Evolutionary conservation across 2,329 filamentous ascomycete species (phyloP).

Genomic region (Dactylellina haptotyla): DNA sequence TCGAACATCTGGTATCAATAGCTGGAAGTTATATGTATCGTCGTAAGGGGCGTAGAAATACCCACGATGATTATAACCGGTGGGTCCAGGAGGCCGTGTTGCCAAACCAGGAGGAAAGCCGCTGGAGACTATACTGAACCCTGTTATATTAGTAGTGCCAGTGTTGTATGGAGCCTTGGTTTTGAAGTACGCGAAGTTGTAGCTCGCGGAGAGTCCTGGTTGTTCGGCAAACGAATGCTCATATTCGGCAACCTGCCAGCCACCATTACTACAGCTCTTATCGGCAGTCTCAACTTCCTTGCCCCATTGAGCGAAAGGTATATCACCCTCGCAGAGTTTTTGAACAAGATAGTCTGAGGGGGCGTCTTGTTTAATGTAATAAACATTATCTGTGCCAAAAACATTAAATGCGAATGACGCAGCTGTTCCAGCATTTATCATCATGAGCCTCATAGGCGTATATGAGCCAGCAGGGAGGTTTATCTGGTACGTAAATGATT

Average conservation of each 20-base stretch:
- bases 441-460: too few species aligned
- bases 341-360: neutral
- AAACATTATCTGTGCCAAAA: neutral
- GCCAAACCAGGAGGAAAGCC: neutral
- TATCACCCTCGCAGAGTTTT: neutral
- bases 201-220: neutral
- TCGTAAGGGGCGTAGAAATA: constrained; percentile 46
- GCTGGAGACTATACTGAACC: neutral
- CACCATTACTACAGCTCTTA: neutral
- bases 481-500: too few species aligned
- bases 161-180: neutral
- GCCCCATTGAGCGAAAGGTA: neutral
- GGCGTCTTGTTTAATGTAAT: neutral
- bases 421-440: too few species aligned
- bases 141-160: neutral
- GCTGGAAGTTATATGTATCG: constrained; percentile 47
- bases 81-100: constrained; percentile 5
- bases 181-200: neutral
- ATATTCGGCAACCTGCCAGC: neutral
- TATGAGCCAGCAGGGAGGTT: too few species aligned
- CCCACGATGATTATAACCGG: constrained; percentile 53
- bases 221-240: neutral
- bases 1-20: constrained; percentile 18
- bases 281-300: neutral
- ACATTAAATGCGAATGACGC: too few species aligned